A percentile compares a stretch with the other conserved stretches of the same genome.
Evolutionary conservation across 2,329 filamentous ascomycete genomes (phyloP).

Genomic region (Aspergillus sojae): DNA sequence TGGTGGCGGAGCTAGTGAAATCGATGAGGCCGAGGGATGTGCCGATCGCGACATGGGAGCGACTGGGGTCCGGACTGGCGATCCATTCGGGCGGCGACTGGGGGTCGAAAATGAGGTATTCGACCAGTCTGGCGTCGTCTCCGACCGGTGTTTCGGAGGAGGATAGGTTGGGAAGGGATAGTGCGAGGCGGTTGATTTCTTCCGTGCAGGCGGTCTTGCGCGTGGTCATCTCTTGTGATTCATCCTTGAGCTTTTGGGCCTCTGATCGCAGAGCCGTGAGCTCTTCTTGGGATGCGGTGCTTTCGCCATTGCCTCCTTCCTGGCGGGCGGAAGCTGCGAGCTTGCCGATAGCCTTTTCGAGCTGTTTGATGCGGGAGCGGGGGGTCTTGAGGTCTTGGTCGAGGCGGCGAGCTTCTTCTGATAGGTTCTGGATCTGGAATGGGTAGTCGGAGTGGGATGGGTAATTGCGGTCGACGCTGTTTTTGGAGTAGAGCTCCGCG

Average conservation of each 20-base stretch:
- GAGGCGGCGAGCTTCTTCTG: constrained; percentile 40
- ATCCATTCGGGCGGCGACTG: constrained; percentile 41
- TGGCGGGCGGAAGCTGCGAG: constrained; percentile 31
- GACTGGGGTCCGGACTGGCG: constrained; percentile 29
- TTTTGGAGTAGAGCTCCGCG: constrained; percentile 76
- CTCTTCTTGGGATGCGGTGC: constrained; percentile 18
- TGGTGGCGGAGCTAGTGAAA: constrained; percentile 77
- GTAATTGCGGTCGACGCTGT: constrained; percentile 87
- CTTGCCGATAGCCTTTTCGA: constrained; percentile 46
- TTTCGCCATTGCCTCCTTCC: constrained; percentile 15
- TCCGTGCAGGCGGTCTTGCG: constrained; percentile 40
- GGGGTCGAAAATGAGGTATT: constrained; percentile 76
- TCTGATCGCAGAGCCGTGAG: constrained; percentile 37
- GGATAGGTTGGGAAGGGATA: constrained; percentile 84
- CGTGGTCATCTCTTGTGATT: constrained; percentile 34
- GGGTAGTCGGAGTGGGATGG: constrained; percentile 54
- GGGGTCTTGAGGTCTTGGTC: constrained; percentile 44
- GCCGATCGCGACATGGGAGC: constrained; percentile 85
- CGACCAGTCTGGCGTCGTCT: constrained; percentile 64
- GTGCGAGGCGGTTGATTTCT: constrained; percentile 74
- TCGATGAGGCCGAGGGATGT: constrained; percentile 85
- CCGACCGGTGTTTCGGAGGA: constrained; percentile 74
- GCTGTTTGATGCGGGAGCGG: constrained; percentile 46
- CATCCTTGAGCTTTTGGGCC: constrained; percentile 43
- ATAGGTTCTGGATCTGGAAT: constrained; percentile 52